These are phyloP conservation scores for Gastroboletus turbinatus DNA, from an alignment of 1,284 basidiomycete species.

Conservation along the genomic window DNA sequence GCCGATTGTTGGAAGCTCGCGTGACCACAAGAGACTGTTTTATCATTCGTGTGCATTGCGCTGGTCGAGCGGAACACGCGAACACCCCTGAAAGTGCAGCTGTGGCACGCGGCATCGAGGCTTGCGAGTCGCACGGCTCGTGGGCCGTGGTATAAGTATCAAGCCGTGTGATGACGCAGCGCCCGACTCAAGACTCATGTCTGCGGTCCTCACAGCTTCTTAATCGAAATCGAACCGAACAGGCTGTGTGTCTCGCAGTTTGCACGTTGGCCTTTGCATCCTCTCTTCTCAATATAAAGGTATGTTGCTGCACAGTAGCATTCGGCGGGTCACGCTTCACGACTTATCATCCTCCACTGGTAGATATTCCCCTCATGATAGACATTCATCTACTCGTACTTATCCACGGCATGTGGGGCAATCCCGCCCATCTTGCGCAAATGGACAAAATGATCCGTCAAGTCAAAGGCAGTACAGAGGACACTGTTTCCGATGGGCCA, in stretches of 20 bases:
- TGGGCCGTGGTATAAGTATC: not conserved
- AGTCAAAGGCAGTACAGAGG: conserved; percentile 26
- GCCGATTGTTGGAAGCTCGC: too few species aligned
- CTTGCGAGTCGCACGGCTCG: not conserved
- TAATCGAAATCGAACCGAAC: not conserved
- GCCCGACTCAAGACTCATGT: not conserved
- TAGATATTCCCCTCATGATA: conserved; percentile 24
- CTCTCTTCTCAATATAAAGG: conserved; percentile 1
- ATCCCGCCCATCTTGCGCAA: conserved; percentile 53
- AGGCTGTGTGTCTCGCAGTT: not conserved
- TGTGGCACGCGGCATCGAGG: conserved; percentile 1
- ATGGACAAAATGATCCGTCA: conserved; percentile 46
- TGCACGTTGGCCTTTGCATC: conserved; percentile 6
- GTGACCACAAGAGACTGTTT: too few species aligned
- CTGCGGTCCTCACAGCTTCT: conserved; percentile 3
- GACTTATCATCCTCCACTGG: not conserved
- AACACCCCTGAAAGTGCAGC: not conserved
- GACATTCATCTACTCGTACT: conserved; percentile 63
- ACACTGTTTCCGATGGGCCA: conserved; percentile 3
- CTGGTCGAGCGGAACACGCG: not conserved
- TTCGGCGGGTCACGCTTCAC: not conserved
- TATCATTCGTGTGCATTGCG: not conserved
- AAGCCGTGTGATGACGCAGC: conserved; percentile 8
- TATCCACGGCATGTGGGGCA: conserved; percentile 86
- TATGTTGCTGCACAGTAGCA: not conserved